Evolutionary conservation across 495 filamentous ascomycete genomes (phyloP).

Genomic region (Aspergillus funiculosus): DNA sequence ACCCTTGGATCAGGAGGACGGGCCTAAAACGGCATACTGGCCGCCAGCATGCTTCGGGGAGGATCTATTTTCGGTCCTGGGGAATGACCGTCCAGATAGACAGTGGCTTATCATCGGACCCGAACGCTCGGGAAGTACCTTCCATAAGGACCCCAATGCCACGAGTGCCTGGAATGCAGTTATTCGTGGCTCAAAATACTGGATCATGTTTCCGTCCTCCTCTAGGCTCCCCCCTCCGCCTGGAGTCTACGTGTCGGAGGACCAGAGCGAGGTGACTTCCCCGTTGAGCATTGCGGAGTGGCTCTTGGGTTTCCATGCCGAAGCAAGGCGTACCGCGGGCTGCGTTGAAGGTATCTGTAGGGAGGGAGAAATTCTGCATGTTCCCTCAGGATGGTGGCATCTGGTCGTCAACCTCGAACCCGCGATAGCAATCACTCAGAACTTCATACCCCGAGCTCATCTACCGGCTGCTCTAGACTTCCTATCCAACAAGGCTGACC

Average conservation of each 20-base stretch:
- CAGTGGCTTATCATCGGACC: constrained; percentile 94
- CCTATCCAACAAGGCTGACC: constrained; percentile 71
- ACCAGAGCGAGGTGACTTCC: constrained; percentile 90
- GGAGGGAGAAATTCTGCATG: constrained; percentile 87
- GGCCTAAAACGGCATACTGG: constrained; percentile 62
- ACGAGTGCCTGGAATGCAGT: constrained; percentile 96
- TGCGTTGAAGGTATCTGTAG: constrained; percentile 84
- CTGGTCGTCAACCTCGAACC: constrained; percentile 82
- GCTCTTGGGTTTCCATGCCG: constrained; percentile 85
- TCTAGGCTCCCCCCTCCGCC: constrained; percentile 62
- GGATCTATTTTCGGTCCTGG: constrained; percentile 81
- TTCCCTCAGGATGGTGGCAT: constrained; percentile 95
- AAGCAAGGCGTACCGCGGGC: constrained; percentile 69
- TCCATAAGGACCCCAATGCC: constrained; percentile 81
- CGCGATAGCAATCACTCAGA: constrained; percentile 89
- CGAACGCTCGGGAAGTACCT: constrained; percentile 83
- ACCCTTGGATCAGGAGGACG: constrained; percentile 29
- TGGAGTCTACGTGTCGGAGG: constrained; percentile 85
- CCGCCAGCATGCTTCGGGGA: constrained; percentile 82
- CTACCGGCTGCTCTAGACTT: constrained; percentile 73
- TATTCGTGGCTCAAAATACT: constrained; percentile 87
- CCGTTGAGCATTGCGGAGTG: constrained; percentile 96
- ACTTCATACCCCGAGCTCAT: constrained; percentile 81
- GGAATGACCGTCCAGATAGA: constrained; percentile 73
- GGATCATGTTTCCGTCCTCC: constrained; percentile 87